Conservation (phyloP, 805 yeast genomes). For the Priceomyces castillae region DNA sequence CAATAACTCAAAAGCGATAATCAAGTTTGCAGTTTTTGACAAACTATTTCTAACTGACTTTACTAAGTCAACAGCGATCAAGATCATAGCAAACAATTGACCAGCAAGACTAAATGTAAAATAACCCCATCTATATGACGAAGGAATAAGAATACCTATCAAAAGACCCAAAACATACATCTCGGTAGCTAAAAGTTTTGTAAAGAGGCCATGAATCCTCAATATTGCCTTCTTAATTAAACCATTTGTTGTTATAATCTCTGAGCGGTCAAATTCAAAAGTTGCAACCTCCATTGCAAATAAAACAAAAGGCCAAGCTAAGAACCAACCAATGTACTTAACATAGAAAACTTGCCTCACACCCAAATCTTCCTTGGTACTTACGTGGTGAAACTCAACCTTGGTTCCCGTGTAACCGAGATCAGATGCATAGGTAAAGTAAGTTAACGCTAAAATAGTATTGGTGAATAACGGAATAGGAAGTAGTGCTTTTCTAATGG, state of each 20-base stretch:
- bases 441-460: slow-evolving; percentile 45
- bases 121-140: slow-evolving; percentile 69
- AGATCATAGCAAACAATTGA: slow-evolving; percentile 38
- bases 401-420: slow-evolving; percentile 51
- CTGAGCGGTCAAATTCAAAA: slow-evolving; percentile 28
- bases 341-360: slow-evolving; percentile 56
- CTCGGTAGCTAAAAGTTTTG: slow-evolving; percentile 44
- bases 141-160: slow-evolving; percentile 53
- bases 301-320: slow-evolving; percentile 47
- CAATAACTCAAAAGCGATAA: slow-evolving; percentile 32
- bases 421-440: slow-evolving; percentile 56
- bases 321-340: slow-evolving; percentile 57
- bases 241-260: slow-evolving; percentile 26
- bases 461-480: slow-evolving; percentile 43
- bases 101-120: slow-evolving; percentile 52
- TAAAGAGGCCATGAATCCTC: slow-evolving; percentile 34
- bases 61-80: slow-evolving; percentile 17
- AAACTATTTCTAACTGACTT: slow-evolving; percentile 6
- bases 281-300: slow-evolving; percentile 28
- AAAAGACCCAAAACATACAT: slow-evolving; percentile 52
- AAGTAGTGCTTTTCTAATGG: slow-evolving; percentile 33
- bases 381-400: slow-evolving; percentile 49
- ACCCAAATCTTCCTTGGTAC: slow-evolving; percentile 25
- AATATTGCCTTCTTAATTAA: slow-evolving; percentile 28
- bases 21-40: slow-evolving; percentile 9